Evolutionary conservation across 1,139 yeast species (phyloP).

Genomic region (Kluyveromyces sp.): DNA sequence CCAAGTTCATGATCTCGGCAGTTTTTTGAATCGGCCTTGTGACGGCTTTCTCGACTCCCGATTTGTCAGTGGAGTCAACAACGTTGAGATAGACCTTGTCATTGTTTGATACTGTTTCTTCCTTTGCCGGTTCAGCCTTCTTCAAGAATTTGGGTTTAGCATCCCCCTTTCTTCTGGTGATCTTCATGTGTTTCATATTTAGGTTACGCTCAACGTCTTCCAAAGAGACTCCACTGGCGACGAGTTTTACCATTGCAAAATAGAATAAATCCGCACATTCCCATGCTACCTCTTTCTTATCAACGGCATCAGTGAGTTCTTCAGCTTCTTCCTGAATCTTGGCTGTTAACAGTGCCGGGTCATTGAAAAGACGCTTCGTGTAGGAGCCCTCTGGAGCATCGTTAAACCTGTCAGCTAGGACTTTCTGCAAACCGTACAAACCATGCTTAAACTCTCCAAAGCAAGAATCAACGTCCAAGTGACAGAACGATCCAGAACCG

Average conservation of each 20-base stretch:
- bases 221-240: constrained; percentile 71
- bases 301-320: constrained; percentile 78
- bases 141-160: constrained; percentile 71
- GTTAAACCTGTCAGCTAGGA: constrained; percentile 43
- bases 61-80: constrained; percentile 42
- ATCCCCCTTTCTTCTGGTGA: constrained; percentile 91
- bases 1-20: constrained; percentile 84
- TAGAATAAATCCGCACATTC: constrained; percentile 94
- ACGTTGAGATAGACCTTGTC: constrained; percentile 53
- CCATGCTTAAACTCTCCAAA: constrained; percentile 61
- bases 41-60: constrained; percentile 52
- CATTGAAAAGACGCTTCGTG: constrained; percentile 79
- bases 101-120: constrained; percentile 16
- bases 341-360: constrained; percentile 66
- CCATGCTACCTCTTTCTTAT: constrained; percentile 78
- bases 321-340: constrained; percentile 95
- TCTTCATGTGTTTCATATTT: constrained; percentile 75
- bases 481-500: constrained; percentile 54
- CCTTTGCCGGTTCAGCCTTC: constrained; percentile 20
- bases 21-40: constrained; percentile 90
- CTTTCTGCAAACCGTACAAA: constrained; percentile 51
- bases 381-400: constrained; percentile 88
- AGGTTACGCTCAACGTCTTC: constrained; percentile 78
- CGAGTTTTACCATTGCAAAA: constrained; percentile 83
- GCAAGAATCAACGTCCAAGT: constrained; percentile 69